Percentiles rank a stretch among this genome's conserved stretches.
phyloP scores from a whole-genome alignment of 2,329 filamentous ascomycete genomes.

The Colletotrichum simmondsii region DNA sequence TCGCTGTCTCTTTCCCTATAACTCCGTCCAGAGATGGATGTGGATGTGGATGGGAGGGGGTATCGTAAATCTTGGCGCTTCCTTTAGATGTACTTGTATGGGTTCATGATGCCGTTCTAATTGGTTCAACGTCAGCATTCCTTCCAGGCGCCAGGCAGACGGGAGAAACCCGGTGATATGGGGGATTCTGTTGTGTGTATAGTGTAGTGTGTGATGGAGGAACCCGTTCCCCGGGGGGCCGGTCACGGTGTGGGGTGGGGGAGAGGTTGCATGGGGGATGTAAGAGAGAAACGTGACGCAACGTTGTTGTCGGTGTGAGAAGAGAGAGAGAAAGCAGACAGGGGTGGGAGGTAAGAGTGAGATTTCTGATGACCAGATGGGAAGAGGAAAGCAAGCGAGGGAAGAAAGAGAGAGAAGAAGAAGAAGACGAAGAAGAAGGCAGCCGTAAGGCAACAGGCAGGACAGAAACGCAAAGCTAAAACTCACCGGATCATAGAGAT shows the following conservation, averaged over 20 bases:
- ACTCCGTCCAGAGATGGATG: neutral
- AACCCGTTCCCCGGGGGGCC: neutral
- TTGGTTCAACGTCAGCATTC: conserved; percentile 32
- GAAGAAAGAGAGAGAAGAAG: conserved; percentile 1
- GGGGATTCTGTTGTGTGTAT: too few species aligned
- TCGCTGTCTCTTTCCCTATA: neutral
- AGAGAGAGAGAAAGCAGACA: neutral
- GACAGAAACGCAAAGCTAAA: neutral
- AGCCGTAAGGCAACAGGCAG: neutral
- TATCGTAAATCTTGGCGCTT: conserved; percentile 24
- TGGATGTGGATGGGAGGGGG: neutral
- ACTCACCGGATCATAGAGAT: conserved; percentile 91
- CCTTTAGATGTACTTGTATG: conserved; percentile 89
- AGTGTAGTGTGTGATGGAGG: too few species aligned
- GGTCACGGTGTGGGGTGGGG: conserved; percentile 6
- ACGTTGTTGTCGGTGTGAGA: neutral
- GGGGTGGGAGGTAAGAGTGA: neutral
- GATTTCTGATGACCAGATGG: conserved; percentile 15
- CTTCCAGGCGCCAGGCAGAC: conserved; percentile 30
- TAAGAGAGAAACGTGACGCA: neutral
- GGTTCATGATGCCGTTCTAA: conserved; percentile 98
- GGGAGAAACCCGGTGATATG: conserved; percentile 4
- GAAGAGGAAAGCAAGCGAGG: neutral
- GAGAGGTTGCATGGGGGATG: neutral
- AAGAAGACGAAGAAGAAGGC: conserved; percentile 11